A percentile compares a stretch with the other conserved stretches of the same genome.
Conservation (phyloP, 129 eudicot species). For the Gnaphalium uliginosum region DNA sequence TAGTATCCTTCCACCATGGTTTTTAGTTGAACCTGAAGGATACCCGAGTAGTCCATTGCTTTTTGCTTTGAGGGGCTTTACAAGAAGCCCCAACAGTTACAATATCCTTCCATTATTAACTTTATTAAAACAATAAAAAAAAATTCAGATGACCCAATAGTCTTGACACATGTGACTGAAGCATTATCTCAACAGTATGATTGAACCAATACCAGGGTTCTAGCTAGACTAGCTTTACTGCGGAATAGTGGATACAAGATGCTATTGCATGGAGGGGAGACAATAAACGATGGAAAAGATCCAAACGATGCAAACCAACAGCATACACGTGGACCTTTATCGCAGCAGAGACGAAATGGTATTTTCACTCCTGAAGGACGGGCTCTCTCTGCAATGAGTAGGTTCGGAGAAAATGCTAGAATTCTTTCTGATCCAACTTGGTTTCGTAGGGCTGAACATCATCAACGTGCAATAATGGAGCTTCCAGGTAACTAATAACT, state of each 20-base stretch:
- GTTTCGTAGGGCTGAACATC: slow-evolving; percentile 69
- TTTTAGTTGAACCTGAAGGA: too few species aligned
- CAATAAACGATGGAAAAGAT: slow-evolving; percentile 41
- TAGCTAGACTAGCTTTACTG: slow-evolving; percentile 76
- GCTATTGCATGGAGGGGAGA: slow-evolving; percentile 94
- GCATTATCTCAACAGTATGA: too few species aligned
- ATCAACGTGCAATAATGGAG: slow-evolving; percentile 60
- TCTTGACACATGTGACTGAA: too few species aligned
- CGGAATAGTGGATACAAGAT: slow-evolving; percentile 71
- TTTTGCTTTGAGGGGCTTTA: too few species aligned
- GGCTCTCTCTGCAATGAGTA: slow-evolving; percentile 79
- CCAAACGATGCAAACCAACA: slow-evolving; percentile 36
- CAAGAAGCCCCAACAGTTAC: too few species aligned
- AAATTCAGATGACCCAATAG: too few species aligned
- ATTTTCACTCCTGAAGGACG: slow-evolving; percentile 63
- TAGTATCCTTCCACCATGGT: too few species aligned
- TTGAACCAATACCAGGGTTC: slow-evolving; percentile 48
- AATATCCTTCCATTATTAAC: too few species aligned
- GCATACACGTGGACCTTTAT: slow-evolving; percentile 27
- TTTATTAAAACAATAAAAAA: too few species aligned
- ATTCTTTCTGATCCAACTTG: slow-evolving; percentile 65
- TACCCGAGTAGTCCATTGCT: too few species aligned
- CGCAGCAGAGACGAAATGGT: slow-evolving; percentile 44
- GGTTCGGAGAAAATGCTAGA: slow-evolving; percentile 78
- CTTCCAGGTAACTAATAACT: slow-evolving; percentile 49